Evolutionary conservation across 2,329 filamentous ascomycete species (phyloP), one percentile per base, ranked within the genome.

Genomic region (Apiospora arundinis): DNA sequence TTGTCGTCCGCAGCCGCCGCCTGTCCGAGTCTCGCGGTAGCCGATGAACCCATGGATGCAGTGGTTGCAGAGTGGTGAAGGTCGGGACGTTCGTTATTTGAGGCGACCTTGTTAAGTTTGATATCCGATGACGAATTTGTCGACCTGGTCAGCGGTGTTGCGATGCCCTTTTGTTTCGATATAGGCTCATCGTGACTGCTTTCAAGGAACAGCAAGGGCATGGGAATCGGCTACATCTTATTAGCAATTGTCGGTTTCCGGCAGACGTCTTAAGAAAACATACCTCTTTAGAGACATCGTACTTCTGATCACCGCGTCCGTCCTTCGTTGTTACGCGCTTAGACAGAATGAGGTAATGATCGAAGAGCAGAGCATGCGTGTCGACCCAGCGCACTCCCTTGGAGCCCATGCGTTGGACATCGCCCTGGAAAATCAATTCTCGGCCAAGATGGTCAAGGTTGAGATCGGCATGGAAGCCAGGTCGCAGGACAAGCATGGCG

Each of bases 381-480:
- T 99, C 96, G 9, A 98, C 91, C 92, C 95, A 97, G 74, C 92
- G 92, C 79, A 98, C 96, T 71, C 95, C 91, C 80, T 93, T 97
- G 60, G 92, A 93, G 70, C 95, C 95, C 85, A 95, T 92, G 73
- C 96, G 89, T 80, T 97, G 94, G 71, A 99, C 84, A 76, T 98
- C 95, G 71, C 96, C 96, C 76, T 92, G 92, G 73, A 99, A 92
- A 73, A 99, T 92, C 70, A 99, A 88, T 78, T 97, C 92, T 74
- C 96, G 91, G 18, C 95, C 95, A n/a, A 98, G 88, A 79, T 98
- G 95, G 76, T 97, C 94, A 18, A 99, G 87, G 77, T 98, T 97
- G 69, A 99, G 88, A 76, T 97, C 93, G 25, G 92, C 91, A 77
- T 95, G 92, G 89, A 97, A 97, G 40, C 93, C 93, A 2, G 94